Base-by-base conservation (phyloP, 306 rosid genomes). In the Carpinus fangiana region DNA sequence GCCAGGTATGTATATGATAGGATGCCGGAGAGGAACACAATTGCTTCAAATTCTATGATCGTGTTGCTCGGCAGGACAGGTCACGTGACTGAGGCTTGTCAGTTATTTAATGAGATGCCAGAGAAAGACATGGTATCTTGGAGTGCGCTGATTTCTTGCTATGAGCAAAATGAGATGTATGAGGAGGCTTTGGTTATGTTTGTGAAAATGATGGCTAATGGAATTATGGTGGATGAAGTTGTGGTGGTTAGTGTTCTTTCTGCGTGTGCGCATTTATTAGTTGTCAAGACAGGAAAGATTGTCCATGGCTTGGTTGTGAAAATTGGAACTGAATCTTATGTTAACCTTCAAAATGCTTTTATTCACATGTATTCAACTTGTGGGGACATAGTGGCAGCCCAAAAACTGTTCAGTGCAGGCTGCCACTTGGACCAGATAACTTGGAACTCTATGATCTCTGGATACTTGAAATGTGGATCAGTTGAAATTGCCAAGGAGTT, bases 371-470 rank as follows among this genome's bases (percentile, higher is more conserved):
- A 89, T 82, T 88, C 92, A 31, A 89, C 83, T 65, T 84, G 84
- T 11, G 90, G 90, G 72, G 87, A 84, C 73, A 82, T 89, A 81
- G 59, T 78, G 77, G 84, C 88, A 80, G 94, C 94, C 1, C 67
- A 70, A 48, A 81, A 75, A 52, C 75, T 93, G 82, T 93, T 93
- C 77, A 73, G 76, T 75, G 81, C 72, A 23, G 88, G 96, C 70
- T 82, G 67, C 56, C 72, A 73, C 38, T 78, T 87, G 84, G 94
- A 93, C 83, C 79, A 75, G 83, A 85, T 93, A 67, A 88, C 98
- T 52, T 93, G 98, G 98, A 93, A 93, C 84, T 91, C 98, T 1
- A 88, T 91, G 97, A 82, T 93, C 73, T 91, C 98, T 1, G 97
- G 94, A 59, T 87, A 88, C 89, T 70, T 91, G 82, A 91, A 67